Evolutionary conservation across 768 basidiomycete species (phyloP).

Genomic region (Termitomyces sp.): DNA sequence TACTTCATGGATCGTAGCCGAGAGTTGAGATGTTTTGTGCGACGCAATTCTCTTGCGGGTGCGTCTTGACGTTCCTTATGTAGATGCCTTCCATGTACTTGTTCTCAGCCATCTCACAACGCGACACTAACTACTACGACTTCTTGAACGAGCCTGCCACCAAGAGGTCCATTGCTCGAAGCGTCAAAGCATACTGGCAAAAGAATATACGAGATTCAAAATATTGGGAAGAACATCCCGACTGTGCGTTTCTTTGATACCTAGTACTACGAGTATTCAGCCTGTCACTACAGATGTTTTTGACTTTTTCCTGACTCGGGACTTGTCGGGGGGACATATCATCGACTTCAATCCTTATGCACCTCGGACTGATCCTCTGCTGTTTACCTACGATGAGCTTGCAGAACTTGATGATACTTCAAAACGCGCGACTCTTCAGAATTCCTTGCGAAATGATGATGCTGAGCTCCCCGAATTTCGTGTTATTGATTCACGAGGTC

Average conservation of each 20-base stretch:
- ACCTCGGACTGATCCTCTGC: constrained; percentile 77
- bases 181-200: constrained; percentile 63
- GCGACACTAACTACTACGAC: constrained; percentile 86
- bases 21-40: constrained; percentile 89
- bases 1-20: constrained; percentile 78
- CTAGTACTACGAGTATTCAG: neutral
- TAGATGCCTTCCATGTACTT: neutral
- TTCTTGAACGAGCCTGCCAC: constrained; percentile 67
- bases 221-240: constrained; percentile 44
- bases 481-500: constrained; percentile 68
- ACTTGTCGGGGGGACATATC: constrained; percentile 70
- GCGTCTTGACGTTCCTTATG: constrained; percentile 16
- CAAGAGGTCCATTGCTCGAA: constrained; percentile 41
- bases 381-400: constrained; percentile 83
- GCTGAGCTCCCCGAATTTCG: constrained; percentile 37
- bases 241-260: constrained; percentile 50
- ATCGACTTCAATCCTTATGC: constrained; percentile 91
- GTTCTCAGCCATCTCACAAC: constrained; percentile 70
- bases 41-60: constrained; percentile 71
- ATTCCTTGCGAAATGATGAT: neutral
- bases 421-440: neutral
- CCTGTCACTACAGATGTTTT: constrained; percentile 55
- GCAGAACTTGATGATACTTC: constrained; percentile 25
- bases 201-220: constrained; percentile 47
- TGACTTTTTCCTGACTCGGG: constrained; percentile 82